Base-by-base conservation (phyloP, 768 basidiomycete genomes). In the Tubosaeta sp. region DNA sequence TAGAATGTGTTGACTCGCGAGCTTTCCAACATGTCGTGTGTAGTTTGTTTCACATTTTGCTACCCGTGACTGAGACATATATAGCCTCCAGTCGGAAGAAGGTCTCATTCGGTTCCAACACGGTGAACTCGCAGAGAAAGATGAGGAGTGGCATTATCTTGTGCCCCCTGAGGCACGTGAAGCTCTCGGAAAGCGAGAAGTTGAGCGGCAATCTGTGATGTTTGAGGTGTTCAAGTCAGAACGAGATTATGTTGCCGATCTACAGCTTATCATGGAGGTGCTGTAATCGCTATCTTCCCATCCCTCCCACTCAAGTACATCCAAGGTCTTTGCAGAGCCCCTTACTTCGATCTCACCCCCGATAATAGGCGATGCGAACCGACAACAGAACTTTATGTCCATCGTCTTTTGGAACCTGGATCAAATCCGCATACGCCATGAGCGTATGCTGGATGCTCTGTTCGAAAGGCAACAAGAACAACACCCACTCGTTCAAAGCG, bases 171-270 rank as follows among this genome's bases (percentile, higher is more conserved):
- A 82, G 59, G 82, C 92, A 0, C 74, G 79, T 14, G 83, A 86
- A 27, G 80, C 83, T 1, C 70, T 98, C 3, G 83, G 85, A 25
- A 82, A 85, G 63, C 68, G 80, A 46, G 93, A 97, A 65, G 84
- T 94, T 19, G 82, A 87, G 52, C 79, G 94, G 42, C 94, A 97
- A 66, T 88, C 84, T 25, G 82, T 84, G 35, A 77, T 99, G 6
- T 95, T 94, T 59, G 95, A 98, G 65, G 71, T 95, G 22, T 85
- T 97, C 69, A 86, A 91, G 67, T 84, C 87, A 0, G 97, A 99
- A 71, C 78, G 84, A 56, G 86, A 92, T 54, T 97, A 97, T 65
- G 86, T 93, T 11, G 68, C 78, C 29, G 95, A 97, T 70, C 69
- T 99, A 45, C 77, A 84, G 62, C 67, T 84, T 52, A 71, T 88